phyloP scores from a whole-genome alignment of 2,329 filamentous ascomycete species.

The Penicillium thymicola region DNA sequence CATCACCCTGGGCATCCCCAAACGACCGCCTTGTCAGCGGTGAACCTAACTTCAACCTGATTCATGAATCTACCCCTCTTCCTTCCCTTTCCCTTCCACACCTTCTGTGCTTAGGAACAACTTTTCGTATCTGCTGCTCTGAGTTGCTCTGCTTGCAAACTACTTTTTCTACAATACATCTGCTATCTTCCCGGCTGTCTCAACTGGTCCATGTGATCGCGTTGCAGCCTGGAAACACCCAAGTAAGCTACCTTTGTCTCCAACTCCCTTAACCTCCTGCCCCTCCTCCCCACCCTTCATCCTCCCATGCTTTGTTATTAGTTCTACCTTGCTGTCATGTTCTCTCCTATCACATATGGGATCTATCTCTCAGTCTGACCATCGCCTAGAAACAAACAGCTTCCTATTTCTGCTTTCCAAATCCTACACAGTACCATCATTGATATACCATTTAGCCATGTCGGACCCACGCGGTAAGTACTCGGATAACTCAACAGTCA shows the following conservation, averaged over 20 bases:
- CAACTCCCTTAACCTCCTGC: background rate
- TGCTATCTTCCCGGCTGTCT: background rate
- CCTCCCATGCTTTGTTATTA: background rate
- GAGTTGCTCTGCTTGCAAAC: background rate
- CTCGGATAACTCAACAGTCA: background rate
- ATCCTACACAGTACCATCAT: background rate
- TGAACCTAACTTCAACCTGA: conserved; percentile 20
- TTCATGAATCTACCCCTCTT: conserved; percentile 29
- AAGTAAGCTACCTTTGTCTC: conserved; percentile 4
- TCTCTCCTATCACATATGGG: background rate
- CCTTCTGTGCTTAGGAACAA: background rate
- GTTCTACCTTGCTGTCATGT: background rate
- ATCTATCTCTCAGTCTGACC: background rate
- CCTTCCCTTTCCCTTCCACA: conserved; percentile 13
- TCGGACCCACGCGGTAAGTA: conserved; percentile 25
- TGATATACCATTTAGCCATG: conserved; percentile 16
- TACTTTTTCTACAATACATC: background rate
- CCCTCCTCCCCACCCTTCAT: background rate
- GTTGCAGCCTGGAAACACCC: conserved; percentile 10
- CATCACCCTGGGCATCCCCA: background rate
- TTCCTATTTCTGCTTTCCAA: background rate
- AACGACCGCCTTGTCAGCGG: conserved; percentile 3
- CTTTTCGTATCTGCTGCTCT: background rate
- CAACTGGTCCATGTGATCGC: conserved; percentile 3
- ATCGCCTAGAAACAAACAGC: background rate